Conservation (phyloP, 1,284 basidiomycete genomes). For the Phenoliferia sp. region DNA sequence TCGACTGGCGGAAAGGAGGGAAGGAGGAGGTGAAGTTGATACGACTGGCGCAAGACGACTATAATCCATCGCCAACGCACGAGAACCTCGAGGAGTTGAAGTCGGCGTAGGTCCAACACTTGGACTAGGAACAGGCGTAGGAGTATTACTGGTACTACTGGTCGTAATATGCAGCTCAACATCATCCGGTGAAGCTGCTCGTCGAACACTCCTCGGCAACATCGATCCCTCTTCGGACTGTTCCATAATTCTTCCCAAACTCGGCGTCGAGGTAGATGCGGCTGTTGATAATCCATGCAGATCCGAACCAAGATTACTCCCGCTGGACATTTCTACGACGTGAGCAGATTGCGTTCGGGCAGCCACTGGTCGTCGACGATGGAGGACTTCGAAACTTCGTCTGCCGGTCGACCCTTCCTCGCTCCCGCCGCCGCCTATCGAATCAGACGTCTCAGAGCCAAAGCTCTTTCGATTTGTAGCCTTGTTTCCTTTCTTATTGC, state of each 20-base stretch:
- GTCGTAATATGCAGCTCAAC: not conserved
- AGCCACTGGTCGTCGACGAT: not conserved
- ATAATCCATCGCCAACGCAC: not conserved
- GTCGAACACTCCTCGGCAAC: too few relatives aligned
- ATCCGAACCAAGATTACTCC: not conserved
- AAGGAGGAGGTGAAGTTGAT: not conserved
- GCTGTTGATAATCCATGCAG: not conserved
- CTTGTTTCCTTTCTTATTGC: not conserved
- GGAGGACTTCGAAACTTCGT: not conserved
- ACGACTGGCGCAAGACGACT: not conserved
- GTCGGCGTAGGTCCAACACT: not conserved
- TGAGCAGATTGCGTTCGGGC: not conserved
- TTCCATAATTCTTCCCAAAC: constrained; percentile 1
- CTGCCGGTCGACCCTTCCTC: not conserved
- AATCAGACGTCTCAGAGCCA: not conserved
- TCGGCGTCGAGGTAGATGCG: not conserved
- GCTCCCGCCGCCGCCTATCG: not conserved
- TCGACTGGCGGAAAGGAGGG: not conserved
- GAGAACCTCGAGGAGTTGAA: not conserved
- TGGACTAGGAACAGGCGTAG: not conserved
- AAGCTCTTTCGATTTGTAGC: not conserved
- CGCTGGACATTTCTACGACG: not conserved
- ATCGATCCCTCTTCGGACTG: too few relatives aligned
- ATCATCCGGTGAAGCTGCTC: not conserved
- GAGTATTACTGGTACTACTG: not conserved